Evolutionary conservation across 257 asterid species (phyloP), one percentile per base, ranked within the genome.

Genomic region (Schizonepeta tenuifolia): DNA sequence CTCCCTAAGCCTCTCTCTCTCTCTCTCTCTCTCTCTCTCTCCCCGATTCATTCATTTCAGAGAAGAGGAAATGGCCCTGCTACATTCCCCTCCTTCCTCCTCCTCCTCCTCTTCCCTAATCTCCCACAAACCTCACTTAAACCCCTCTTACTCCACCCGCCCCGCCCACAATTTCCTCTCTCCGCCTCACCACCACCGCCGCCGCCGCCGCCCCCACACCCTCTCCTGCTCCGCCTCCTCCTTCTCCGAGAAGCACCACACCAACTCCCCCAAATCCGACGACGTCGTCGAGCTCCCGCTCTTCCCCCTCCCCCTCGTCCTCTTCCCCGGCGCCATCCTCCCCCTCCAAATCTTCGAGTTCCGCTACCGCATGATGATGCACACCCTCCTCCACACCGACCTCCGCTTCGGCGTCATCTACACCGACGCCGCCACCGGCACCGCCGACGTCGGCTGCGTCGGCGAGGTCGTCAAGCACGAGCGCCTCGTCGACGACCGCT

Each of bases 361-460:
- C 78, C 90, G 97, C 5, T 94, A 94, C 87, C 95, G 99, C 0
- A 91, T 94, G 64, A 91, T 94, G 99, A 91, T 94, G 99, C 99
- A 94, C 79, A 94, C 99, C 4, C 93, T 94, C 49, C 95, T 94
- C 69, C 97, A 94, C 28, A 88, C 96, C 47, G 99, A 94, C 86
- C 95, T 91, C 72, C 96, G 99, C 3, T 94, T 94, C 84, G 99
- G 99, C 46, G 97, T 91, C 8, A 94, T 94, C 70, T 94, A 89
- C 89, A 75, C 97, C 53, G 99, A 94, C 72, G 76, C 95, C 61
- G 65, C 95, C 64, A 77, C 96, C 47, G 99, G 98, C 22, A 83
- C 90, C 21, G 88, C 97, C 53, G 97, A 87, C 47, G 96, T 94
- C 9, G 99, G 99, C 41, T 94, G 99, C 84, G 99, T 94, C 47